These are phyloP conservation scores for Inonotus hispidus DNA, from an alignment of 1,284 basidiomycete species.

Conservation along the genomic window DNA sequence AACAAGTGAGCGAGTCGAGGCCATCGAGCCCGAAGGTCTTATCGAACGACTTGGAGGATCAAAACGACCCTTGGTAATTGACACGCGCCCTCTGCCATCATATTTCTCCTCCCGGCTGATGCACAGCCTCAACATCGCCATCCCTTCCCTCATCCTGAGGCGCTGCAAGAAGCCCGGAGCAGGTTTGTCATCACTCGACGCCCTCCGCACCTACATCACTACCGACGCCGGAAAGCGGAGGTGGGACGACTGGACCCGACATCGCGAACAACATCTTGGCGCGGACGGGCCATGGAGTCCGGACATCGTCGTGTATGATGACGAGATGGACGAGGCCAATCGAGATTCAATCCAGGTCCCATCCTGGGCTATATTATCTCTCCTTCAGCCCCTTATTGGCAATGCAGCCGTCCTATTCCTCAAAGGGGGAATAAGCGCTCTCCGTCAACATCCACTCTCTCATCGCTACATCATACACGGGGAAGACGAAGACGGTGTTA, in stretches of 20 bases:
- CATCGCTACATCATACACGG: conserved; percentile 43
- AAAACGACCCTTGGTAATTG: conserved; percentile 67
- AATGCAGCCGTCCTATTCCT: conserved; percentile 57
- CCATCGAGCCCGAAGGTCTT: conserved; percentile 41
- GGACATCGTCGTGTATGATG: conserved; percentile 67
- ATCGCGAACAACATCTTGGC: no score
- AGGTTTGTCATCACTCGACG: conserved; percentile 57
- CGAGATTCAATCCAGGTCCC: conserved; percentile 47
- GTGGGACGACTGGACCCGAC: conserved; percentile 45
- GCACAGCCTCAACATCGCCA: conserved; percentile 73
- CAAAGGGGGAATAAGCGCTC: conserved; percentile 59
- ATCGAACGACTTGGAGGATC: conserved; percentile 43
- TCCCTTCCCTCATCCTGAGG: conserved; percentile 82
- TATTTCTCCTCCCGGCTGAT: conserved; percentile 60
- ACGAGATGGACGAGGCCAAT: conserved; percentile 64
- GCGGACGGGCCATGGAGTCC: conserved; percentile 58
- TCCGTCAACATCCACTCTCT: conserved; percentile 49
- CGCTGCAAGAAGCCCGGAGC: conserved; percentile 66
- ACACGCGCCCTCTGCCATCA: conserved; percentile 66
- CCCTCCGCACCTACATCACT: conserved; percentile 71
- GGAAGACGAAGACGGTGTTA: conserved; percentile 21
- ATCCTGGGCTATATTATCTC: conserved; percentile 61
- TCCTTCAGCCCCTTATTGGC: conserved; percentile 50
- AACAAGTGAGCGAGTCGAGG: neutral
- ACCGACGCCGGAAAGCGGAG: conserved; percentile 60